Evolutionary conservation across 768 basidiomycete species (phyloP), one percentile per base, ranked within the genome.

Genomic region (Hortiboletus campestris): DNA sequence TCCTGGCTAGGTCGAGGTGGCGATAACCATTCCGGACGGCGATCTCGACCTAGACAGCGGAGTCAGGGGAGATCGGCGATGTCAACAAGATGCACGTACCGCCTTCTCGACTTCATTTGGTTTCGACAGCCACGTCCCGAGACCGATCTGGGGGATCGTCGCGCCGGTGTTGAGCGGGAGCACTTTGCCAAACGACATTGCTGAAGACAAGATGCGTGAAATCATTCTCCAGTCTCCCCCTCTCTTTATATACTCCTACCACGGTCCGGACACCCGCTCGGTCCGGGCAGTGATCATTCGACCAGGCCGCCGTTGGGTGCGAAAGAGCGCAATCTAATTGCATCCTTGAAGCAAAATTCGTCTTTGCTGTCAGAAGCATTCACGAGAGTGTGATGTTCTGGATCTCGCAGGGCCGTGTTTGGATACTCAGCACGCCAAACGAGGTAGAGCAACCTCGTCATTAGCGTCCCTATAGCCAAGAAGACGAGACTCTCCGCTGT

Each of bases 1-100:
- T 76, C 81, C 81, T 81, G 4, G 91, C 92, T 19, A 89, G 80
- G 71, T 95, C 92, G 60, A 95, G 82, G 72, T 95, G 92, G 46
- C 89, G 79, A 70, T 93, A 94, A 1, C 91, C 91, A 29, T 80
- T 79, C 49, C 79, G 76, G 34, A 94, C 79, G 29, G 92, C 91
- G 61, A 78, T 76, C 69, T 89, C 87, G 48, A 90, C 88, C 89
- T 90, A 57, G 8, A 40, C n/a, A 29, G 28, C 11, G 49, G 28
- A 6, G 43, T 58, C 19, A 60, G 25, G 16, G 25, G 35, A 38
- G 46, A 47, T 43, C 41, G n/a, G 29, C 11, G 39, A 52, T n/a
- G 38, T 43, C 1, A 46, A 47, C 12, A n/a, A 38, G 19, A 38
- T 28, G n/a, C 9, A 65, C 76, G 38, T 67, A 89, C 88, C 42